Evolutionary conservation across 2,329 filamentous ascomycete genomes (phyloP).

Genomic region (Colletotrichum graminicola): DNA sequence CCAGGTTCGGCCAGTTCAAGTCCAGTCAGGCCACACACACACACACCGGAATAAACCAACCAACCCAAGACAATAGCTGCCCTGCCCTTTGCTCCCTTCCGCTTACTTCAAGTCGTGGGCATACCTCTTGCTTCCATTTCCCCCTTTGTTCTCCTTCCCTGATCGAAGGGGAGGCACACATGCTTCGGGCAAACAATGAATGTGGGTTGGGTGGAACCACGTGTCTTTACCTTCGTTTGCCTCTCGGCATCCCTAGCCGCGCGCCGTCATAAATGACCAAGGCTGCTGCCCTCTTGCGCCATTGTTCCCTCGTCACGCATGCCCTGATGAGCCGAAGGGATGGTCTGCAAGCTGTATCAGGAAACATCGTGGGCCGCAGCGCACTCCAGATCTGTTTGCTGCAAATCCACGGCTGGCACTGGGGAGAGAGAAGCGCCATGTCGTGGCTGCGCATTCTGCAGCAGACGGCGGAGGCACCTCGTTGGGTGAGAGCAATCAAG

Average conservation of each 20-base stretch:
- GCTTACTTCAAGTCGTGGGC: neutral
- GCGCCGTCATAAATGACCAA: neutral
- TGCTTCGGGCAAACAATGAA: slow-evolving; percentile 5
- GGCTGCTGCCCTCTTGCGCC: neutral
- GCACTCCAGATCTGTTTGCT: neutral
- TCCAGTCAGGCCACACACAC: neutral
- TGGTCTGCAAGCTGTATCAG: neutral
- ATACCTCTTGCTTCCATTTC: neutral
- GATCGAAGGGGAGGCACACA: neutral
- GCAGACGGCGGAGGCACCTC: neutral
- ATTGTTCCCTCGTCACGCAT: neutral
- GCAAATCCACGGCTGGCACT: neutral
- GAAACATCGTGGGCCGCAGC: neutral
- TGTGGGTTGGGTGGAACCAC: neutral
- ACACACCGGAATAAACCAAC: neutral
- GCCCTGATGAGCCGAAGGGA: neutral
- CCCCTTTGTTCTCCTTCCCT: neutral
- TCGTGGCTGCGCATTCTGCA: neutral
- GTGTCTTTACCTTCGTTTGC: neutral
- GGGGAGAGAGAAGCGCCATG: neutral
- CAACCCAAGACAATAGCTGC: neutral
- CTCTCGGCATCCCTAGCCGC: neutral
- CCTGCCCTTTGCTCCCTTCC: slow-evolving; percentile 5
- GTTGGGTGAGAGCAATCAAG: too few species aligned
- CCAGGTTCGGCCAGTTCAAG: neutral